Percentiles rank a stretch among this genome's conserved stretches.
Conservation (phyloP, 1,284 basidiomycete genomes). For the Sutorius eximius region DNA sequence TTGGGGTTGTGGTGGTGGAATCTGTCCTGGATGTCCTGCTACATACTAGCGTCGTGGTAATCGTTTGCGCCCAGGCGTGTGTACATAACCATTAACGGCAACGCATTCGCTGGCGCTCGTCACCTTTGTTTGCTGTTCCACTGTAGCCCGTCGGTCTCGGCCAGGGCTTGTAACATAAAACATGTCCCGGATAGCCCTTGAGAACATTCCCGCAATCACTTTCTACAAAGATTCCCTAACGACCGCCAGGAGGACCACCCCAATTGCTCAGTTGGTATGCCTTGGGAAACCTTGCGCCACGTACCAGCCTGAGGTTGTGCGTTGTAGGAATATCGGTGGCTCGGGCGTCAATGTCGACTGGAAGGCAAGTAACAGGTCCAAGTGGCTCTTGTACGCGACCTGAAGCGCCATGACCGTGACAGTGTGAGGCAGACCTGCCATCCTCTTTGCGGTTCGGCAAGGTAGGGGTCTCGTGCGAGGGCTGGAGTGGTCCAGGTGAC, state of each 20-base stretch:
- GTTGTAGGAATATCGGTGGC: slow-evolving; percentile 80
- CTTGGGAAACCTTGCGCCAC: slow-evolving; percentile 73
- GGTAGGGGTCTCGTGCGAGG: slow-evolving; percentile 86
- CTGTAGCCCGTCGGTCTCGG: neutral
- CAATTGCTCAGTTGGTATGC: slow-evolving; percentile 80
- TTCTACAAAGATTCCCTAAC: slow-evolving; percentile 77
- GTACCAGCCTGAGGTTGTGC: slow-evolving; percentile 83
- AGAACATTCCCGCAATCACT: slow-evolving; percentile 71
- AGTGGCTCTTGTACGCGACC: slow-evolving; percentile 3
- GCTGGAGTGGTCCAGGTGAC: slow-evolving; percentile 80
- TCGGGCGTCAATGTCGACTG: slow-evolving; percentile 78
- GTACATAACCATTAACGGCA: slow-evolving; percentile 12
- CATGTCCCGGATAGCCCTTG: slow-evolving; percentile 71
- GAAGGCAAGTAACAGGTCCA: slow-evolving; percentile 54
- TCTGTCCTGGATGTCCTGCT: slow-evolving; percentile 65
- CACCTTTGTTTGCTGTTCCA: neutral
- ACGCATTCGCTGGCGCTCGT: neutral
- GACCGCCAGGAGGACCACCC: slow-evolving; percentile 58
- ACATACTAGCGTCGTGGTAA: neutral
- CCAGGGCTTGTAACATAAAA: slow-evolving; percentile 5
- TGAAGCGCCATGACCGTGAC: slow-evolving; percentile 13
- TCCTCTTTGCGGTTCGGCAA: slow-evolving; percentile 76
- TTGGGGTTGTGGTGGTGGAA: slow-evolving; percentile 76
- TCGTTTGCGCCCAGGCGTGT: neutral
- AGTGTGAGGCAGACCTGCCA: slow-evolving; percentile 91